These are phyloP conservation scores for Trichoderma gracile DNA, from an alignment of 2,329 filamentous ascomycete genomes.

Conservation along the genomic window DNA sequence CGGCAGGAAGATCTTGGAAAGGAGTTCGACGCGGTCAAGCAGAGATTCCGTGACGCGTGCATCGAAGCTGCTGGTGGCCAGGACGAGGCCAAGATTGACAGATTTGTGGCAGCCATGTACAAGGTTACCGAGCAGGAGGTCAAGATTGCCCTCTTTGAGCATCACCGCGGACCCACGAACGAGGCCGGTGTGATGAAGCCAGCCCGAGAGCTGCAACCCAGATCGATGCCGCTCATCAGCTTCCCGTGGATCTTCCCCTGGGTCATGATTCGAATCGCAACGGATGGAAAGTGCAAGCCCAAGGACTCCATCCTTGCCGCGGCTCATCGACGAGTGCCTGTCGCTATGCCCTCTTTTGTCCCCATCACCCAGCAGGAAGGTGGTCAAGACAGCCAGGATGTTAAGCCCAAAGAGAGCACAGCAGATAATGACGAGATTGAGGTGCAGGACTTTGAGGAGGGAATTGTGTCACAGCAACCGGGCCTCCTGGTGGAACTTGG, in stretches of 20 bases:
- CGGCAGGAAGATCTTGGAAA: slow-evolving; percentile 78
- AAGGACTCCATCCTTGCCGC: slow-evolving; percentile 28
- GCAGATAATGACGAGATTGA: background rate
- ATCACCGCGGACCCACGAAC: slow-evolving; percentile 34
- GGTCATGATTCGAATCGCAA: slow-evolving; percentile 47
- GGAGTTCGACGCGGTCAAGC: slow-evolving; percentile 65
- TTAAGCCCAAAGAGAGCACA: background rate
- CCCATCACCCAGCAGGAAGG: background rate
- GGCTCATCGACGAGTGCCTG: slow-evolving; percentile 19
- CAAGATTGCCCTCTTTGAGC: slow-evolving; percentile 56
- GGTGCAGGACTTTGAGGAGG: background rate
- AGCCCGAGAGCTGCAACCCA: slow-evolving; percentile 35
- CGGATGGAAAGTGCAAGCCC: slow-evolving; percentile 32
- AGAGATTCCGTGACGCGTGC: slow-evolving; percentile 68
- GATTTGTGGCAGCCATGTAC: slow-evolving; percentile 87
- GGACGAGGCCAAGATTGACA: slow-evolving; percentile 61
- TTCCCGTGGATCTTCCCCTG: slow-evolving; percentile 90
- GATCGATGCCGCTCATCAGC: slow-evolving; percentile 76
- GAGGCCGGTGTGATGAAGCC: slow-evolving; percentile 37
- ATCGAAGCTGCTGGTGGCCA: slow-evolving; percentile 62
- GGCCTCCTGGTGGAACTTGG: background rate
- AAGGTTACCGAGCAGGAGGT: slow-evolving; percentile 74
- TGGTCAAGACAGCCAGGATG: background rate
- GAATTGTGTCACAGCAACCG: background rate
- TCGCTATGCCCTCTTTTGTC: background rate